These are phyloP conservation scores for Talaromyces sp. DNA, from an alignment of 2,329 filamentous ascomycete genomes.

Conservation along the genomic window DNA sequence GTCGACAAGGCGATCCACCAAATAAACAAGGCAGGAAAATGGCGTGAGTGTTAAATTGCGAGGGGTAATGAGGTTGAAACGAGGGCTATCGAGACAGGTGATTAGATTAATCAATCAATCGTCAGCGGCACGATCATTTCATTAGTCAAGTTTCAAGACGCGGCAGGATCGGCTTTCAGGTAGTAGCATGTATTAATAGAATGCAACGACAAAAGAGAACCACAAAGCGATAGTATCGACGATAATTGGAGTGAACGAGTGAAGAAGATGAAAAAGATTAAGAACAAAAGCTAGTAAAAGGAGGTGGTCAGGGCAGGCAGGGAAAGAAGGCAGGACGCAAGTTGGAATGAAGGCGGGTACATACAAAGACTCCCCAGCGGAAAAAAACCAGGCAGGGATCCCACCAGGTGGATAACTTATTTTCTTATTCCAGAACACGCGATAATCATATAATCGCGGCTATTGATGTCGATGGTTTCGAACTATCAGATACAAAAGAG, in stretches of 20 bases:
- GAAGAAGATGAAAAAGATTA: not conserved
- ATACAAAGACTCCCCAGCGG: not conserved
- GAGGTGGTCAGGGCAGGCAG: not conserved
- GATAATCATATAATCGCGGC: not conserved
- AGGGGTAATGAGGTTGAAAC: slow-evolving; percentile 12
- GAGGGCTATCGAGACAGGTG: slow-evolving; percentile 3
- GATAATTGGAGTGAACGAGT: not conserved
- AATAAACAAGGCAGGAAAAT: not conserved
- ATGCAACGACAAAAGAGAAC: not conserved
- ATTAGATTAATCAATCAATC: slow-evolving; percentile 4
- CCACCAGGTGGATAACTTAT: slow-evolving; percentile 1
- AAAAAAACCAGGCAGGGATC: not conserved
- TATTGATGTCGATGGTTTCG: not conserved
- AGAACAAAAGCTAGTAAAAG: not conserved
- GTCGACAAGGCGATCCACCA: not conserved
- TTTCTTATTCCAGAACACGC: slow-evolving; percentile 1
- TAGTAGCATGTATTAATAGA: not conserved
- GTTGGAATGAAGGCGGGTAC: slow-evolving; percentile 16
- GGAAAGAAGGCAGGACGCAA: not conserved
- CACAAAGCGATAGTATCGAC: not conserved
- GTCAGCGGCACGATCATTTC: slow-evolving; percentile 11
- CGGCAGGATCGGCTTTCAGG: slow-evolving; percentile 8
- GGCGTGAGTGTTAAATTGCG: slow-evolving; percentile 6
- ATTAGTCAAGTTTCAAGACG: slow-evolving; percentile 15
- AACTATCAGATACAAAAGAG: not conserved